Evolutionary conservation across 805 yeast species (phyloP), one percentile per base, ranked within the genome.

Genomic region (Yamadazyma paraphyllophila): DNA sequence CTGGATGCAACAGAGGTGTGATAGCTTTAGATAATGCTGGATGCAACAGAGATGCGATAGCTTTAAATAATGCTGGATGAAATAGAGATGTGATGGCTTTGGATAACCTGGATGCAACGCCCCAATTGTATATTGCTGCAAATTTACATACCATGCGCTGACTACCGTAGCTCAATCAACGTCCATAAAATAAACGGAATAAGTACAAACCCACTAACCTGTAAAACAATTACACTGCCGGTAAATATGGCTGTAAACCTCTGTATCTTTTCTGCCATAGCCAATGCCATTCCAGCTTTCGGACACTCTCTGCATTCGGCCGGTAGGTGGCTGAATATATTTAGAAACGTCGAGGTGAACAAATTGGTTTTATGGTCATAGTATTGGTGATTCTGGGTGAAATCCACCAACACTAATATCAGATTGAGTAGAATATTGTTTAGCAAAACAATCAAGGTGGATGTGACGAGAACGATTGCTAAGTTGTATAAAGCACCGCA

Each of bases 401-500:
- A 6, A 15, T 48, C 39, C 6, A 15, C 26, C 24, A 48, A 34
- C 4, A 37, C 29, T 8, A 36, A 33, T 9, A 55, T 27, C 26
- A 52, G 26, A 47, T 63, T 64, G 15, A 55, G 39, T 7, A 62
- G 39, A 2, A 56, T 45, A 45, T 66, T 67, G 26, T 52, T 51
- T 33, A 55, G 48, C 7, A 58, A 26, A 1, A 57, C 44, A 42
- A 57, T 33, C 26, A 52, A 45, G 8, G 38, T 15, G 10, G 50
- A 39, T 1, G 58, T 26, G 4, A 51, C 14, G 7, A 43, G 13
- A 15, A 61, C 29, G 10, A 63, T 41, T 4, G 56, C 15, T 34
- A 57, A 52, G 33, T 51, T 43, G 46, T 65, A 64, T 26, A 51
- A 40, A 61, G 65, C 61, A 11, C 51, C 52, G 44, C 59, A 58